Evolutionary conservation across 306 rosid species (phyloP), one percentile per base, ranked within the genome.

Genomic region (Trifolium fragiferum): DNA sequence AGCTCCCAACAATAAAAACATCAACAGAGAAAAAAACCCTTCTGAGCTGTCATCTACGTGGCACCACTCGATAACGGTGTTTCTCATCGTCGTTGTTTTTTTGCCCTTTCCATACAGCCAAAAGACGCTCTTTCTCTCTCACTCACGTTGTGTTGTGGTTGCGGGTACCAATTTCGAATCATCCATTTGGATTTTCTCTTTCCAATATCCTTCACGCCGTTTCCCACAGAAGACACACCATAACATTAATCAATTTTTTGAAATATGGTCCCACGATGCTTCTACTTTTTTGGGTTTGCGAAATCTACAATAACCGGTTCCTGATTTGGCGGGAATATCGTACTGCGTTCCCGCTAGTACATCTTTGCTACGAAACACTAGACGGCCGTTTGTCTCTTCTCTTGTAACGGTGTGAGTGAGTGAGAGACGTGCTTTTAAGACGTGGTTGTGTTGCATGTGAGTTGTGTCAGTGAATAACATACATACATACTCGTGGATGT

Each of bases 281-380:
- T 3, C 33, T 30, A 1, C 74, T 25, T 60, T 74, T 59, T 25
- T 9, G 4, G 69, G 66, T 67, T 33, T 58, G 18, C 65, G 55
- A 64, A 32, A 83, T 72, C 71, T 76, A 13, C 14, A 3, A 73
- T 41, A 58, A 50, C 69, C 13, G 18, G 68, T 61, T 59, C 76
- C 76, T 67, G 0, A 8, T 74, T 81, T 67, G 86, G 93, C 89
- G 96, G 86, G 84, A 88, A 88, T 40, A 60, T 25, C 70, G 58
- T 46, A 70, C 13, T 19, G 10, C 12, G 50, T 82, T 88, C 93
- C 93, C 93, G 88, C 92, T 80, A 46, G 16, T 7, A 5, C 40
- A n/a, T n/a, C n/a, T n/a, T 11, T 3, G 10, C 63, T 35, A 10
- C n/a, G 6, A 7, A 6, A 65, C n/a, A 60, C 1, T n/a, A 2